Evolutionary conservation across 2,329 filamentous ascomycete species (phyloP).

Genomic region (Verruconis gallopava): DNA sequence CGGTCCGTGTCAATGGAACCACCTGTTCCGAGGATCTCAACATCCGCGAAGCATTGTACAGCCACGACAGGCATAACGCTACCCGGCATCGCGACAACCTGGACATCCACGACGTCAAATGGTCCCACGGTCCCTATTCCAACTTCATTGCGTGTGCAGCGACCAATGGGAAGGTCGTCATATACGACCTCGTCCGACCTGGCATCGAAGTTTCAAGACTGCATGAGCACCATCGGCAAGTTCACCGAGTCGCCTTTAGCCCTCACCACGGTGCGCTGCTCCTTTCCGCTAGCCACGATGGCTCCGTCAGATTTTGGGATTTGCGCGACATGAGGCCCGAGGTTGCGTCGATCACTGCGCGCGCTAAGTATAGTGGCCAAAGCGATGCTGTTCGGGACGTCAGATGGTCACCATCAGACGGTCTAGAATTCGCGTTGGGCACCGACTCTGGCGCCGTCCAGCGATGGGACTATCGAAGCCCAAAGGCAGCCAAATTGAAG

Average conservation of each 20-base stretch:
- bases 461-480: conserved; percentile 49
- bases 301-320: conserved; percentile 52
- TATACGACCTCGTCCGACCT: conserved; percentile 50
- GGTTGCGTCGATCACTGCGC: conserved; percentile 40
- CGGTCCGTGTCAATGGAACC: conserved; percentile 44
- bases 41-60: conserved; percentile 46
- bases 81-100: conserved; percentile 44
- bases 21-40: conserved; percentile 50
- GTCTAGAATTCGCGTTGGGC: conserved; percentile 49
- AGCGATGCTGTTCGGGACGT: conserved; percentile 51
- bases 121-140: conserved; percentile 49
- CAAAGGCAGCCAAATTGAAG: conserved; percentile 43
- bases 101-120: conserved; percentile 53
- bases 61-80: conserved; percentile 40
- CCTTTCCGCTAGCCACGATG: conserved; percentile 52
- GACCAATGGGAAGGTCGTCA: conserved; percentile 50
- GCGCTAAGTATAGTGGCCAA: conserved; percentile 41
- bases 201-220: conserved; percentile 48
- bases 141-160: conserved; percentile 51
- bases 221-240: conserved; percentile 52
- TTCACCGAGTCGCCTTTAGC: conserved; percentile 53
- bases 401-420: conserved; percentile 51
- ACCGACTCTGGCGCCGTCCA: conserved; percentile 52
- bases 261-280: conserved; percentile 47
- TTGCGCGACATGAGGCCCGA: conserved; percentile 41